phyloP scores from a whole-genome alignment of 75 land plant genomes.

The Pinus albicaulis region DNA sequence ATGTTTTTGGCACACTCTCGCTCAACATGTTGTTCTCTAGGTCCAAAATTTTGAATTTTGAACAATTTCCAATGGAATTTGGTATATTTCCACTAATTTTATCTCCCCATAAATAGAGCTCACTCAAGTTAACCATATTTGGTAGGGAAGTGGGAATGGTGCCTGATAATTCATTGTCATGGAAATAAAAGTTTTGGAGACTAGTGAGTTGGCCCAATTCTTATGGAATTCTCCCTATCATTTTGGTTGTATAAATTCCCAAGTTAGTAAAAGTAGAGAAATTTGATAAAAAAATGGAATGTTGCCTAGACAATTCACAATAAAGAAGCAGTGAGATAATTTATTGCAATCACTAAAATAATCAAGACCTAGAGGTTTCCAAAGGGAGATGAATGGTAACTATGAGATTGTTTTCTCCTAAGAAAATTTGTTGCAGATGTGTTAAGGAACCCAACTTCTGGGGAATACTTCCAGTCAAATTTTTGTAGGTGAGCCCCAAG shows the following conservation, averaged over 20 bases:
- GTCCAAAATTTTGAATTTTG: background rate
- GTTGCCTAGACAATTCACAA: no score
- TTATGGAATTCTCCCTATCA: no score
- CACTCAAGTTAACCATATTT: background rate
- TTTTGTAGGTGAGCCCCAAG: slow-evolving; percentile 23
- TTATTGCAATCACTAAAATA: background rate
- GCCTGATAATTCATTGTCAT: no score
- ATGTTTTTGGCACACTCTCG: slow-evolving; percentile 9
- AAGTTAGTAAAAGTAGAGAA: background rate
- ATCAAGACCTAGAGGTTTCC: slow-evolving; percentile 12
- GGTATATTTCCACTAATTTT: slow-evolving; percentile 8
- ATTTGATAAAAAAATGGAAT: no score
- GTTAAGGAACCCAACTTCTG: slow-evolving; percentile 18
- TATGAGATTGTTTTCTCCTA: background rate
- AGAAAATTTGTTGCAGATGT: no score
- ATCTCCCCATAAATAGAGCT: background rate
- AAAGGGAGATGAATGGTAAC: slow-evolving; percentile 22
- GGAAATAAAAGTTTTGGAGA: no score
- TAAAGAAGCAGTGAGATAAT: background rate
- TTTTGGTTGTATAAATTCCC: no score
- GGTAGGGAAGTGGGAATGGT: no score
- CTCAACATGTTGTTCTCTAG: slow-evolving; percentile 15
- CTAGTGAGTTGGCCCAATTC: no score
- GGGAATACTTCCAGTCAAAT: slow-evolving; percentile 42
- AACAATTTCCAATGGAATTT: background rate